phyloP scores from a whole-genome alignment of 2,329 filamentous ascomycete species.

The Arthrobotrys iridis region DNA sequence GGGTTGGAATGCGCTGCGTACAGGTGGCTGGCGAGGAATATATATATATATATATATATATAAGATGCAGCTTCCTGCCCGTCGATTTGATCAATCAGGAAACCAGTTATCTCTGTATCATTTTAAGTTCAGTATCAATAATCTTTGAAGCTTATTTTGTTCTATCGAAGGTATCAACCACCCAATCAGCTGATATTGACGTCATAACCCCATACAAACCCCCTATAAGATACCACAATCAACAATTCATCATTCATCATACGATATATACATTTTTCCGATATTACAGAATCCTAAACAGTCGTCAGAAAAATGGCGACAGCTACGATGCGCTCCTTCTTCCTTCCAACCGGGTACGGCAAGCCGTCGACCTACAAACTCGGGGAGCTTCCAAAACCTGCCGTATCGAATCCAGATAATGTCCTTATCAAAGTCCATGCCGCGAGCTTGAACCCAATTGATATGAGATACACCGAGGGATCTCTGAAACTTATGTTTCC shows the following conservation, averaged over 20 bases:
- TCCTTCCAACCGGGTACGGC: slow-evolving; percentile 38
- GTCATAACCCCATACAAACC: no score
- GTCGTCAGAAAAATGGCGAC: neutral
- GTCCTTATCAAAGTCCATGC: slow-evolving; percentile 63
- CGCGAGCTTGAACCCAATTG: slow-evolving; percentile 64
- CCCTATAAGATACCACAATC: no score
- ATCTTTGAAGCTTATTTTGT: no score
- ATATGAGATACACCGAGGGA: slow-evolving; percentile 63
- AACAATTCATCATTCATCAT: no score
- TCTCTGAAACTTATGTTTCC: slow-evolving; percentile 59
- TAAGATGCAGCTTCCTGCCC: neutral
- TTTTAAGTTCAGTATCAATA: no score
- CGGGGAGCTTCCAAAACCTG: slow-evolving; percentile 55
- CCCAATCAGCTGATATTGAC: no score
- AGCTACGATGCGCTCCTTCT: slow-evolving; percentile 46
- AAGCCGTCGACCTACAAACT: slow-evolving; percentile 40
- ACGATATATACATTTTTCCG: neutral
- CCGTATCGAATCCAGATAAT: slow-evolving; percentile 55
- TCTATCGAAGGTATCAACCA: no score
- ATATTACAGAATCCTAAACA: neutral
- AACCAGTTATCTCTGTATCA: no score
- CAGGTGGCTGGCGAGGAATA: neutral
- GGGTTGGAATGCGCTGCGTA: neutral
- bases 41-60: no score
- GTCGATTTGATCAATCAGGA: no score